Conservation (phyloP, 352 stramenopile genomes). For the Phytophthora hybrid region DNA sequence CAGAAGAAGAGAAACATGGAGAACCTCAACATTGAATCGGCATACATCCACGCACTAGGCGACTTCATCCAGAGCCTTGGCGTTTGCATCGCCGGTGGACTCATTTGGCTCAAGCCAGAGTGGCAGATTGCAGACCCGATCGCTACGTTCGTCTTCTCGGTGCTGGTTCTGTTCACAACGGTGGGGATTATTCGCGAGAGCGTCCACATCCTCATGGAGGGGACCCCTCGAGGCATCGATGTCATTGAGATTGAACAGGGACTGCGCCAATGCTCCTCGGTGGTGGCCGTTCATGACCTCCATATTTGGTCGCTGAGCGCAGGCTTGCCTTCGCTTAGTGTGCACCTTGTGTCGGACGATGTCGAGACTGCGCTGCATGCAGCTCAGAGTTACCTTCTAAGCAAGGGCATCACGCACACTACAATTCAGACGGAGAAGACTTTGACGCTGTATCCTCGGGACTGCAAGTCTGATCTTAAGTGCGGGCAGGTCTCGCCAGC, state of each 20-base stretch:
- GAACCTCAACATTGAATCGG: conserved; percentile 96
- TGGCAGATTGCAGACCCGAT: conserved; percentile 97
- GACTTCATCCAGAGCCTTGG: conserved; percentile 97
- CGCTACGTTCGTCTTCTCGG: conserved; percentile 96
- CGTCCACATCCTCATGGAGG: conserved; percentile 95
- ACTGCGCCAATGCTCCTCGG: conserved; percentile 71
- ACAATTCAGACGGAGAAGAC: conserved; percentile 84
- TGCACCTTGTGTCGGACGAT: conserved; percentile 86
- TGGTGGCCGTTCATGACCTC: conserved; percentile 95
- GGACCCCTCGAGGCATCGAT: conserved; percentile 90
- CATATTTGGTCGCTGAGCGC: conserved; percentile 97
- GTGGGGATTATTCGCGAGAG: conserved; percentile 88
- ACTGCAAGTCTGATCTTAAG: conserved; percentile 59
- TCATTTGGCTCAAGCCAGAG: conserved; percentile 96
- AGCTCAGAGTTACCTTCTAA: conserved; percentile 64
- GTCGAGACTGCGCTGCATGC: conserved; percentile 57
- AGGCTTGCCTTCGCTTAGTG: conserved; percentile 86
- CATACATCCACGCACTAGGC: conserved; percentile 97
- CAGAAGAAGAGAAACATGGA: conserved; percentile 46
- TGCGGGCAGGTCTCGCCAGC: conserved; percentile 52
- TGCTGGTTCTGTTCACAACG: conserved; percentile 95
- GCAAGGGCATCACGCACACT: conserved; percentile 74
- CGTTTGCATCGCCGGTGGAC: conserved; percentile 93
- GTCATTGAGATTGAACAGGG: conserved; percentile 75
- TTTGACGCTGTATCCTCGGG: conserved; percentile 52